Evolutionary conservation across 495 filamentous ascomycete genomes (phyloP).

Genomic region (Tetracladium marchalianum): DNA sequence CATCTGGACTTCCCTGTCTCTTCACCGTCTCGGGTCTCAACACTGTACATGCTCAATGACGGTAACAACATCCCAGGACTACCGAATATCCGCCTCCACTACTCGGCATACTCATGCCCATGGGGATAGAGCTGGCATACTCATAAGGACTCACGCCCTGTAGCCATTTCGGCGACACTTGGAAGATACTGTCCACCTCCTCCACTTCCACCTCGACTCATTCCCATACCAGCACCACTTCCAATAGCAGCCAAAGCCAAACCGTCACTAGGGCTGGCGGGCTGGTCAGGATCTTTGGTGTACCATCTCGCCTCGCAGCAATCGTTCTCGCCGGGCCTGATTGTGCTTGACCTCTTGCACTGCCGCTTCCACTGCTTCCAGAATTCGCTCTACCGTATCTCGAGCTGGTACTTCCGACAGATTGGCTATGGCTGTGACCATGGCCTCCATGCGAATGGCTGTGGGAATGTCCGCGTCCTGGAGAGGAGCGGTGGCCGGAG

Average conservation of each 20-base stretch:
- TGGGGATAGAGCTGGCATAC: constrained; percentile 40
- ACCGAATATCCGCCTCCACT: constrained; percentile 21
- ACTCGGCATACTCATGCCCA: constrained; percentile 9
- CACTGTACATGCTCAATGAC: constrained; percentile 19
- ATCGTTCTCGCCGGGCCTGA: constrained; percentile 36
- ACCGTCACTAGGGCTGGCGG: constrained; percentile 24
- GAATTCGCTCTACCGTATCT: constrained; percentile 10
- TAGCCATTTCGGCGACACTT: constrained; percentile 44
- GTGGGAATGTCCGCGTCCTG: constrained; percentile 34
- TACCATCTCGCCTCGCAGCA: constrained; percentile 30
- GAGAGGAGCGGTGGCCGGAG: constrained; percentile 20
- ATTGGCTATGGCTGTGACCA: constrained; percentile 6
- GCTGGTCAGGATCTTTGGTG: constrained; percentile 24
- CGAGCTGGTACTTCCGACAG: constrained; percentile 3
- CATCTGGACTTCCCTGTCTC: constrained; percentile 23
- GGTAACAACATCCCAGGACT: constrained; percentile 34
- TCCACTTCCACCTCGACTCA: constrained; percentile 19
- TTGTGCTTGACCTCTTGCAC: constrained; percentile 48
- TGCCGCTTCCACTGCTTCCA: constrained; percentile 3
- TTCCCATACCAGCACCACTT: constrained; percentile 17
- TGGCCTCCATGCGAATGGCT: constrained; percentile 25
- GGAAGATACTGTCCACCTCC: constrained; percentile 34
- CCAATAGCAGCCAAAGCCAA: constrained; percentile 24
- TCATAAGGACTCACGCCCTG: constrained; percentile 43
- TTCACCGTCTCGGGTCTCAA: constrained; percentile 7